Base-by-base conservation (phyloP, 2,329 filamentous ascomycete genomes). In the Colletotrichum limetticola region DNA sequence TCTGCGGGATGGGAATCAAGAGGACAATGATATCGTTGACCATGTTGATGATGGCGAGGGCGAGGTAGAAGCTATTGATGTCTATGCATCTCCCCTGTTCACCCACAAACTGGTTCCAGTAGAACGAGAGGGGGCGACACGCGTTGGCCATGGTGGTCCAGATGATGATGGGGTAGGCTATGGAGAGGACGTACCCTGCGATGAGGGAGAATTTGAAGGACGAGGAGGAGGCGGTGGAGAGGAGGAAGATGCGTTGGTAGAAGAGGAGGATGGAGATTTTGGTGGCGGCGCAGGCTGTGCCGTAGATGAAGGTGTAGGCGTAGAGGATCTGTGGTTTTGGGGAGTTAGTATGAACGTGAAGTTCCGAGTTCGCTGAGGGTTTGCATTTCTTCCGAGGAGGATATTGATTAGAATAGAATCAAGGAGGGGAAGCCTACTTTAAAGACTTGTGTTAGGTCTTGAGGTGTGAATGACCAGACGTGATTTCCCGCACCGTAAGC, bases 191-290 rank as follows among this genome's bases (percentile, higher is more conserved):
- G 66, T 68, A 62, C 3, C 60, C 74, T 4, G 68, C 1, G 1
- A 61, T 55, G 14, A 75, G 26, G 4, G 62, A 66, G 2, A 71
- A 5, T 2, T 12, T 66, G 55, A 73, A 73, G 14, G 37, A 42
- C 5, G 16, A 1, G 7, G 62, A 73, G 0, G 35, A 5, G 16
- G 37, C 56, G 14, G 24, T 24, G 8, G 71, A 49, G 37, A 42
- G 37, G 3, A 65, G 22, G 12, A 75, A 75, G 9, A 75, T 64
- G 3, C 74, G 68, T 37, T 68, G 70, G 53, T 75, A 75, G 49
- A 75, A 74, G n/a, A 72, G 64, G 1, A 75, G 66, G 37, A 74
- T 74, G 1, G 72, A 74, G n/a, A 74, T 72, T n/a, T 75, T 75
- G 11, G 59, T 74, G 12, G 68, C 66, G 9, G 74, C 70, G 55